phyloP scores from a whole-genome alignment of 768 basidiomycete genomes.

The Mycena floridula region DNA sequence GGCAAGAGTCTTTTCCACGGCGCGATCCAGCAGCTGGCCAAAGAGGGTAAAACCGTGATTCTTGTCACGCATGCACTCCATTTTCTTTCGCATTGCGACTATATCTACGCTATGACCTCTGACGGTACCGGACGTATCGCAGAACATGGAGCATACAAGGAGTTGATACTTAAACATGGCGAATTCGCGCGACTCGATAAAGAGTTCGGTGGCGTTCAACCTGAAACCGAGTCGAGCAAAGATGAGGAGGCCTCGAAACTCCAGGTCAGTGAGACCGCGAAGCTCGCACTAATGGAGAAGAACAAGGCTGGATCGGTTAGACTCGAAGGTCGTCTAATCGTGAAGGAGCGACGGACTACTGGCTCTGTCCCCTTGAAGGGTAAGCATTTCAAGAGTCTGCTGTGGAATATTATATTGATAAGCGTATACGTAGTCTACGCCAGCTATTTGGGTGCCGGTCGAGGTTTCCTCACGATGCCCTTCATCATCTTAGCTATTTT shows the following conservation, averaged over 20 bases:
- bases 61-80: constrained; percentile 53
- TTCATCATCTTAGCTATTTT: constrained; percentile 42
- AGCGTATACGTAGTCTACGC: constrained; percentile 43
- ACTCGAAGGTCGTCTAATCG: constrained; percentile 60
- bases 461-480: constrained; percentile 42
- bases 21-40: constrained; percentile 47
- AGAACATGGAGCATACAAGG: constrained; percentile 45
- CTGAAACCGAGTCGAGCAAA: constrained; percentile 14
- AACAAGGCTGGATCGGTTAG: constrained; percentile 65
- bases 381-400: constrained; percentile 9
- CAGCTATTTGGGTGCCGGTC: constrained; percentile 52
- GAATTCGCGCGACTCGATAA: constrained; percentile 51
- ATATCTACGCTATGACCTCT: constrained; percentile 40
- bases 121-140: constrained; percentile 33
- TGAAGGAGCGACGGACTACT: constrained; percentile 58
- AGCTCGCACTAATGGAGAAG: too few relatives aligned
- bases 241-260: constrained; percentile 26
- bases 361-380: constrained; percentile 52
- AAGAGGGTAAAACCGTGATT: constrained; percentile 43
- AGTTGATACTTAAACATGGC: constrained; percentile 42
- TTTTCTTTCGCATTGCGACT: constrained; percentile 45
- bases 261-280: constrained; percentile 32
- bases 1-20: constrained; percentile 62
- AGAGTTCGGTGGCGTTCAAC: constrained; percentile 53
- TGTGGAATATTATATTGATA: neutral